Evolutionary conservation across 441 rosid genomes (phyloP).

Genomic region (Mallotus japonicus): DNA sequence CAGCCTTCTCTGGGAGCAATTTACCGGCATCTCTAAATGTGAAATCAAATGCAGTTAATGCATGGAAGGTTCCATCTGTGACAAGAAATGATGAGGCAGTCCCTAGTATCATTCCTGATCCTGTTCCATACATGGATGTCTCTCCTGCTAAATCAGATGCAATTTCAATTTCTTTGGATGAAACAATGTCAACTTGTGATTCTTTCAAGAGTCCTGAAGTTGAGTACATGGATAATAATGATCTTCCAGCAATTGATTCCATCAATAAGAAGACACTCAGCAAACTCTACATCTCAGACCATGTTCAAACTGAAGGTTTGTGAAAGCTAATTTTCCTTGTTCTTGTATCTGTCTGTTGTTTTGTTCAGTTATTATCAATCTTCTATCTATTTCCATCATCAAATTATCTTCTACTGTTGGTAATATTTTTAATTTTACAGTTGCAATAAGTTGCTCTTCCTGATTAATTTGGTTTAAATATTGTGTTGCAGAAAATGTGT

Average conservation of each 20-base stretch:
- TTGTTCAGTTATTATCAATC: background rate
- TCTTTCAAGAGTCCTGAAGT: conserved; percentile 81
- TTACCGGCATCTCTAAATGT: conserved; percentile 27
- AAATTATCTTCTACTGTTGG: background rate
- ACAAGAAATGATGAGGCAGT: conserved; percentile 32
- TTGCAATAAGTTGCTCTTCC: background rate
- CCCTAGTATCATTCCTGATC: conserved; percentile 21
- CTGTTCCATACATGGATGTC: conserved; percentile 39
- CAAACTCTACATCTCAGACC: conserved; percentile 69
- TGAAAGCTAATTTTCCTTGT: background rate
- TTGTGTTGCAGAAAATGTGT: conserved; percentile 45
- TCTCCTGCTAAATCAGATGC: conserved; percentile 63
- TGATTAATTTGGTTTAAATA: conserved; percentile 6
- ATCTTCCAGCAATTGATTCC: conserved; percentile 47
- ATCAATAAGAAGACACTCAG: conserved; percentile 63
- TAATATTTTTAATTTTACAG: background rate
- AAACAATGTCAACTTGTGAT: conserved; percentile 65
- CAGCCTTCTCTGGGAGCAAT: conserved; percentile 24
- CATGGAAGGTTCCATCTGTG: conserved; percentile 34
- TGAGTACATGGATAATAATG: conserved; percentile 60
- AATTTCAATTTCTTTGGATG: conserved; percentile 64
- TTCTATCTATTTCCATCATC: no score
- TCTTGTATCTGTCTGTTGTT: background rate
- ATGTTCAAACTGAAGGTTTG: conserved; percentile 46
- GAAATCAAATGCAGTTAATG: conserved; percentile 34